Evolutionary conservation across 345 rosid genomes (phyloP), one percentile per base, ranked within the genome.

Genomic region (Microcos paniculata): DNA sequence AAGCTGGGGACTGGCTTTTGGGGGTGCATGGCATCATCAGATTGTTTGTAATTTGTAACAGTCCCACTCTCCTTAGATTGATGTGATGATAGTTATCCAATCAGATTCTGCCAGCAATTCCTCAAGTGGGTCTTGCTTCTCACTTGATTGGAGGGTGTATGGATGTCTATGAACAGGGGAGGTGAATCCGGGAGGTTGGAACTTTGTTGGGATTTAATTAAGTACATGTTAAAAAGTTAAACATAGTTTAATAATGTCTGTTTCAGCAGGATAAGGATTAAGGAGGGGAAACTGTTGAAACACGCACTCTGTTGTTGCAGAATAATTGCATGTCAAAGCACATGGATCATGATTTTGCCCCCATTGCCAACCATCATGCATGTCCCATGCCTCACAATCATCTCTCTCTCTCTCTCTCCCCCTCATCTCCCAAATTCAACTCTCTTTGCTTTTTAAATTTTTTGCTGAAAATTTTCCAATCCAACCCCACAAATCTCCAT

Each of bases 291-390:
- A 72, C 57, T 68, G 31, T 70, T 70, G 73, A 70, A 70, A 52
- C 61, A 51, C 73, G 62, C 46, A n/a, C 62, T 49, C 8, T 33
- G n/a, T 70, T 70, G 73, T 4, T 33, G 28, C 31, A 52, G 48
- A 31, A 70, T 70, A 52, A 70, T 58, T 58, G 55, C 23, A 15
- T 56, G 55, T 15, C 33, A 21, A 35, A 30, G 23, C 77, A 70
- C 80, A 72, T 59, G 73, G 74, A 53, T 67, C 49, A 77, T 76
- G 65, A 65, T 80, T 63, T 49, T 73, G 78, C 65, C 71, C 12
- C 82, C 77, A 76, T 76, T 59, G 74, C 35, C 64, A 62, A 59
- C 65, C 70, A 77, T 72, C 58, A 77, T 68, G 78, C 68, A 77
- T 68, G 78, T 43, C 70, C 70, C 80, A 66, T 73, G 77, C 55